Evolutionary conservation across 345 rosid genomes (phyloP).

Genomic region (Excoecaria agallocha): DNA sequence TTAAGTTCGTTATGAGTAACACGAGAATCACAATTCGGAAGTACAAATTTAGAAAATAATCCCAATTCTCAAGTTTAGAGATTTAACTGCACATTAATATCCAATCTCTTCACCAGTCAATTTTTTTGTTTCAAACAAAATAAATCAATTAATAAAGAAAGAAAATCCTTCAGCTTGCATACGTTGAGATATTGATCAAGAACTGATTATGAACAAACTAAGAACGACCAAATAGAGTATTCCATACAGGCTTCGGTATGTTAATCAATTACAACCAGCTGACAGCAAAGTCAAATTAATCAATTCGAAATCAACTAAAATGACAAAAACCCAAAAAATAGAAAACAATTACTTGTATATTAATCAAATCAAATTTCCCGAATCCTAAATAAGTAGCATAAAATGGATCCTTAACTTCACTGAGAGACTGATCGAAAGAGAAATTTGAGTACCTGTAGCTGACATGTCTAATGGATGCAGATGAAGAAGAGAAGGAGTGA

Average conservation of each 20-base stretch:
- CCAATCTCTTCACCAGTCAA: not conserved
- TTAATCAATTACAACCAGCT: not conserved
- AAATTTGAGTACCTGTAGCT: constrained; percentile 41
- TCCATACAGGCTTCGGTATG: not conserved
- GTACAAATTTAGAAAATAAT: not conserved
- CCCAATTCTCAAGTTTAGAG: not conserved
- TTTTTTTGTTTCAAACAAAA: too few relatives aligned
- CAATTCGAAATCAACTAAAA: not conserved
- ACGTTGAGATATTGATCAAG: not conserved
- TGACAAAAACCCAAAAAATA: too few relatives aligned
- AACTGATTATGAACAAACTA: not conserved
- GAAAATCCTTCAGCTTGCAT: not conserved
- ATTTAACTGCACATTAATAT: not conserved
- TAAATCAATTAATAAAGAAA: not conserved
- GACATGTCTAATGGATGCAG: constrained; percentile 45
- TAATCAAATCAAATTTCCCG: not conserved
- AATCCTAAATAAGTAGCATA: not conserved
- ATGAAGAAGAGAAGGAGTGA: constrained; percentile 32
- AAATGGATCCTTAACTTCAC: not conserved
- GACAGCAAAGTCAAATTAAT: not conserved
- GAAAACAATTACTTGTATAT: not conserved
- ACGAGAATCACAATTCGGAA: not conserved
- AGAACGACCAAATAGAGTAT: not conserved
- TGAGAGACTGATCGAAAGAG: not conserved
- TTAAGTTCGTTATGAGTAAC: not conserved